These are phyloP conservation scores for Kwoniella dejecticola DNA, from an alignment of 768 basidiomycete genomes.

Conservation along the genomic window DNA sequence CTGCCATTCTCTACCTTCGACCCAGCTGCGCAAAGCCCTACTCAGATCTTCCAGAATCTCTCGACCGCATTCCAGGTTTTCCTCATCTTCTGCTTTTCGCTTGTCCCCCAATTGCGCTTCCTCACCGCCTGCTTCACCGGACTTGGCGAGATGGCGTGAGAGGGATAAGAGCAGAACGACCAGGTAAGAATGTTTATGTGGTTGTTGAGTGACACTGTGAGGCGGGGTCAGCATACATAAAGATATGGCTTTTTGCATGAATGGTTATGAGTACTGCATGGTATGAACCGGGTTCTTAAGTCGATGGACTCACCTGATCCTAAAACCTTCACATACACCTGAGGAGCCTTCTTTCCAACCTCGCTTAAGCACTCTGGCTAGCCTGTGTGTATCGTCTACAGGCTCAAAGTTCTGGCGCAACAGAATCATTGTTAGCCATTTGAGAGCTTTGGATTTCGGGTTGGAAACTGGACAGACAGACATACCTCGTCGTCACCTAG, in stretches of 20 bases:
- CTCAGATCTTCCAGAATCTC: constrained; percentile 83
- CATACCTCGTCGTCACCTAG: constrained; percentile 53
- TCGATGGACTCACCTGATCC: constrained; percentile 42
- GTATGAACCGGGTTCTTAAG: too few relatives aligned
- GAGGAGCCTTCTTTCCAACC: constrained; percentile 50
- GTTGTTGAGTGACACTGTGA: constrained; percentile 71
- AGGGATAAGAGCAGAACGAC: constrained; percentile 75
- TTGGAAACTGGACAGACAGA: too few relatives aligned
- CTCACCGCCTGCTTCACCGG: constrained; percentile 48
- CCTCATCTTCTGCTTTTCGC: constrained; percentile 56
- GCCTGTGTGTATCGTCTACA: constrained; percentile 50
- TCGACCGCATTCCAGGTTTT: constrained; percentile 62
- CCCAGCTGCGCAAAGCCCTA: constrained; percentile 83
- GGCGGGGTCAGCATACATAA: not conserved
- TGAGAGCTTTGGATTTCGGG: too few relatives aligned
- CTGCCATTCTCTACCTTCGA: constrained; percentile 88
- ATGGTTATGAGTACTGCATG: too few relatives aligned
- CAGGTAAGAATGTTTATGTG: constrained; percentile 89
- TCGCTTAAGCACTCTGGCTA: constrained; percentile 46
- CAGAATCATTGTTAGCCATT: too few relatives aligned
- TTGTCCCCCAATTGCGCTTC: constrained; percentile 57
- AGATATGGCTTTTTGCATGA: too few relatives aligned
- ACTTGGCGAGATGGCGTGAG: constrained; percentile 23
- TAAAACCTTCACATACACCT: constrained; percentile 55
- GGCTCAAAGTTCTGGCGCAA: constrained; percentile 55